These are phyloP conservation scores for Lizonia empirigonia DNA, from an alignment of 2,329 filamentous ascomycete species.

Conservation along the genomic window DNA sequence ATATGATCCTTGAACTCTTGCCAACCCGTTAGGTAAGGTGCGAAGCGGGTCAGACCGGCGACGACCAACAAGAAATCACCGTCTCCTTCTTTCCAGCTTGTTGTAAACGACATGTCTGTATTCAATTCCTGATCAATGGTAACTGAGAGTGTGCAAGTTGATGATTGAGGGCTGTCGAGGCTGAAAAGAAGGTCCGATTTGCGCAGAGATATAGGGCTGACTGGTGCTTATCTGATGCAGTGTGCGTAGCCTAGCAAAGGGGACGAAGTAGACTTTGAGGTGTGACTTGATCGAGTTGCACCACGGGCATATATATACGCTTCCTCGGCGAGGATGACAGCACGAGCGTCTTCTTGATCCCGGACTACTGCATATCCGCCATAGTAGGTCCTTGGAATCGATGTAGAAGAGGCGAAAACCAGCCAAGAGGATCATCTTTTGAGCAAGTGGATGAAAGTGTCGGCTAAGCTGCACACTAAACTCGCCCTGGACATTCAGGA, in stretches of 20 bases:
- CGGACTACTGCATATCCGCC: neutral
- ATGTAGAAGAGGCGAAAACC: neutral
- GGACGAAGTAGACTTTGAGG: neutral
- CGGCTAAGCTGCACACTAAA: constrained; percentile 9
- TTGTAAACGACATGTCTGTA: constrained; percentile 20
- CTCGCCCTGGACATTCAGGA: constrained; percentile 8
- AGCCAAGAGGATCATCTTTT: constrained; percentile 7
- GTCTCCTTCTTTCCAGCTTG: constrained; percentile 24
- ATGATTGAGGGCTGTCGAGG: neutral
- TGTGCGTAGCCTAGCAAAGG: neutral
- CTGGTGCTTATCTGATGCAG: neutral
- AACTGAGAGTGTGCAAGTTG: neutral
- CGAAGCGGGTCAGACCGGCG: constrained; percentile 32
- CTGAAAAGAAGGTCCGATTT: neutral
- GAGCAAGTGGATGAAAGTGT: constrained; percentile 7
- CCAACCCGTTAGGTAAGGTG: constrained; percentile 41
- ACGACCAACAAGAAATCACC: constrained; percentile 41
- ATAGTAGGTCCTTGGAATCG: constrained; percentile 6
- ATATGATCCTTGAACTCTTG: constrained; percentile 48
- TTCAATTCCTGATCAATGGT: neutral
- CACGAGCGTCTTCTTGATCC: constrained; percentile 2
- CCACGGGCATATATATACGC: constrained; percentile 11
- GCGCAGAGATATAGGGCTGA: neutral
- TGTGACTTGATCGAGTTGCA: constrained; percentile 1
- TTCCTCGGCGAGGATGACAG: neutral